Conservation (phyloP, 2,329 filamentous ascomycete species). For the Aspergillus neotritici region DNA sequence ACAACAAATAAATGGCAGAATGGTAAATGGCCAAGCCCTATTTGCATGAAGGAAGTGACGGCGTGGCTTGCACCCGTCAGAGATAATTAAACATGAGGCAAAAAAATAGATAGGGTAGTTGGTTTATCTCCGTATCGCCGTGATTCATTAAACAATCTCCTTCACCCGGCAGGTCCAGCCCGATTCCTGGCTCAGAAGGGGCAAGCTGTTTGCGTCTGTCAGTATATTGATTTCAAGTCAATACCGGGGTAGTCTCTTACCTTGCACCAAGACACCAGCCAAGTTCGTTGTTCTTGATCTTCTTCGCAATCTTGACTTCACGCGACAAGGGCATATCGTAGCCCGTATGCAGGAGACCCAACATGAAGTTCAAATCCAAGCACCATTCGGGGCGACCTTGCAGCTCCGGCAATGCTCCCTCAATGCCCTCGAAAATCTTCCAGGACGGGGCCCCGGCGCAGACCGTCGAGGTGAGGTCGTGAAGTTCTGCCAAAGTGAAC, state of each 20-base stretch:
- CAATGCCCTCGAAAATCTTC: conserved; percentile 72
- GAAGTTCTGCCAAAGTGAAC: conserved; percentile 85
- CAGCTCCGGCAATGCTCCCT: conserved; percentile 74
- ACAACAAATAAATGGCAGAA: conserved; percentile 7
- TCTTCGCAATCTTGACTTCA: conserved; percentile 97
- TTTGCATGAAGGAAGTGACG: conserved; percentile 21
- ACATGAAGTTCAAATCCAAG: conserved; percentile 94
- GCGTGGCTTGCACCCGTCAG: conserved; percentile 23
- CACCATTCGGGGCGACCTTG: conserved; percentile 81
- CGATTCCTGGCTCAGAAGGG: conserved; percentile 71
- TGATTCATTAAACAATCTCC: conserved; percentile 53
- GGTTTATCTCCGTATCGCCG: conserved; percentile 8
- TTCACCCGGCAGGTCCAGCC: conserved; percentile 87
- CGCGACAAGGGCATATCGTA: conserved; percentile 97
- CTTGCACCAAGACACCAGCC: conserved; percentile 97
- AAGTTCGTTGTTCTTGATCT: conserved; percentile 93
- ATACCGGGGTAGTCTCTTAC: conserved; percentile 48
- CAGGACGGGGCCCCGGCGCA: conserved; percentile 73
- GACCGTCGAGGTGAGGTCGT: conserved; percentile 76
- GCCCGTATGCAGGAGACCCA: conserved; percentile 84
- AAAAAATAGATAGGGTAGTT: conserved; percentile 4
- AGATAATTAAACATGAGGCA: conserved; percentile 13
- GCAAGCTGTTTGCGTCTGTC: conserved; percentile 57
- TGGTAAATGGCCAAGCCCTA: conserved; percentile 16
- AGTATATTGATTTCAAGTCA: conserved; percentile 14